These are phyloP conservation scores for Pseudonitzschia pungens DNA, from an alignment of 108 stramenopile species.

Conservation along the genomic window DNA sequence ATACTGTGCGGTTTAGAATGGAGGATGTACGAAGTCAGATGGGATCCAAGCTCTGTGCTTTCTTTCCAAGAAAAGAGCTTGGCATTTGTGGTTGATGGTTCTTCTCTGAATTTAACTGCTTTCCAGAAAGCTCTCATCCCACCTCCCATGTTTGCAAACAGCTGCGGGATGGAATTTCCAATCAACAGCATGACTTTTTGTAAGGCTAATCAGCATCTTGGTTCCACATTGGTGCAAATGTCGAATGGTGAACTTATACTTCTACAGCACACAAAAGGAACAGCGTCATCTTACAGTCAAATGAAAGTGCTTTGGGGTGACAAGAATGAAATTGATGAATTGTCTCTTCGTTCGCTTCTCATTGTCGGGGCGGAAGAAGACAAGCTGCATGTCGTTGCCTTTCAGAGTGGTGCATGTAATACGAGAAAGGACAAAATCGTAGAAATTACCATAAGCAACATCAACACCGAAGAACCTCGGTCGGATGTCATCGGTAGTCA, in stretches of 20 bases:
- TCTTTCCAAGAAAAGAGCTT: constrained; percentile 33
- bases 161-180: constrained; percentile 49
- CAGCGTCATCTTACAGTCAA: constrained; percentile 5
- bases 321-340: constrained; percentile 9
- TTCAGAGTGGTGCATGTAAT: constrained; percentile 21
- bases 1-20: constrained; percentile 27
- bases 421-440: constrained; percentile 43
- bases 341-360: constrained; percentile 27
- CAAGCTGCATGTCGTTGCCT: constrained; percentile 31
- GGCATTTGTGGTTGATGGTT: constrained; percentile 79
- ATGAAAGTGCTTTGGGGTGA: constrained; percentile 18
- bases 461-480: constrained; percentile 11
- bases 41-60: constrained; percentile 69
- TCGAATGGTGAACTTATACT: constrained; percentile 54
- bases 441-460: constrained; percentile 46
- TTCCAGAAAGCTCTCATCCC: constrained; percentile 77
- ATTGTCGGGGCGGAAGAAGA: constrained; percentile 32
- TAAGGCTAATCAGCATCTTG: not conserved
- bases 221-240: constrained; percentile 31
- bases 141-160: constrained; percentile 83
- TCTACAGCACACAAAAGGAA: constrained; percentile 18
- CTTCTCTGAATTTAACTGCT: constrained; percentile 67
- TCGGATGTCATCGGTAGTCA: constrained; percentile 39
- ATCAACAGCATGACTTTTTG: constrained; percentile 35
- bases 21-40: constrained; percentile 65